Evolutionary conservation across 139 green algal genomes (phyloP).

Genomic region (Picochlorum sp.): DNA sequence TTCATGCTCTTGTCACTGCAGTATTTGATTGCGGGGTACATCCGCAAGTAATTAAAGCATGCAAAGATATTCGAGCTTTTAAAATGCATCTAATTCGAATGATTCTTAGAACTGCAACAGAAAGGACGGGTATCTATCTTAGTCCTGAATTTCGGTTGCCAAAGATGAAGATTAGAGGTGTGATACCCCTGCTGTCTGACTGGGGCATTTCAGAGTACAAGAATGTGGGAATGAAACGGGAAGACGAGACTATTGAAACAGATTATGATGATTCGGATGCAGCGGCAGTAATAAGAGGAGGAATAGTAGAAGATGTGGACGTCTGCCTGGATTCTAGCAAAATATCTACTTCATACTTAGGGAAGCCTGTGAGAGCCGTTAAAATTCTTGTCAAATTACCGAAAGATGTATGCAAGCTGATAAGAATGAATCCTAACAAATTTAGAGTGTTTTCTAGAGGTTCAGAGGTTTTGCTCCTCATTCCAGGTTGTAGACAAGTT

Average conservation of each 20-base stretch:
- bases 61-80: not conserved
- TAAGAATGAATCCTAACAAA: too few relatives aligned
- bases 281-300: too few relatives aligned
- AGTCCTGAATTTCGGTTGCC: constrained; percentile 1
- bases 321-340: not conserved
- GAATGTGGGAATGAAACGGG: too few relatives aligned
- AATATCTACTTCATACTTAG: not conserved
- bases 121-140: not conserved
- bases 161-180: constrained; percentile 3
- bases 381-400: not conserved
- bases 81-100: not conserved
- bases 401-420: not conserved
- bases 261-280: too few relatives aligned
- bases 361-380: not conserved
- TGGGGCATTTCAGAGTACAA: not conserved
- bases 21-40: not conserved
- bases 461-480: not conserved
- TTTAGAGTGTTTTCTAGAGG: too few relatives aligned
- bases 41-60: not conserved
- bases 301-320: not conserved
- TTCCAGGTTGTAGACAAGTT: not conserved
- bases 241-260: too few relatives aligned
- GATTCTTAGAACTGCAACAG: not conserved
- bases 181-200: not conserved
- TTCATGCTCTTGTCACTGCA: too few relatives aligned